Base-by-base conservation (phyloP, 768 basidiomycete species). In the Mycena galopus region DNA sequence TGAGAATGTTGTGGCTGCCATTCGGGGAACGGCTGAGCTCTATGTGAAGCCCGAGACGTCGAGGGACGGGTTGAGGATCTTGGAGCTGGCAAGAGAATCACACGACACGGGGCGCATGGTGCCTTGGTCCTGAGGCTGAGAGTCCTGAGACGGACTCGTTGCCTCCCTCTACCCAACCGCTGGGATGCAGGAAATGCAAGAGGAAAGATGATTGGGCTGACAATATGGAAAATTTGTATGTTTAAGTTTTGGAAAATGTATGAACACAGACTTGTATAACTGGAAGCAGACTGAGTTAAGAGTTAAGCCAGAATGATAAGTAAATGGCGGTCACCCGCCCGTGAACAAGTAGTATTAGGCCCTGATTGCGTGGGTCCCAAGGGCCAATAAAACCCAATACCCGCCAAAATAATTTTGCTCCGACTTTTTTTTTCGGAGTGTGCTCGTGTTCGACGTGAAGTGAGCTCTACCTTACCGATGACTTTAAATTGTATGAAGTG, bases 1-100 rank as follows among this genome's bases (percentile, higher is more conserved):
- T 51, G 64, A 65, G 64, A 65, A 65, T 51, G 64, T 65, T 55
- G 64, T 65, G 53, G 53, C 64, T 55, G 64, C 64, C 64, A 65
- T 65, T 55, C 64, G 64, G 23, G 64, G 64, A 17, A 55, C 50
- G 35, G 64, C 64, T 55, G 64, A 65, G 51, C 64, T 65, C 51
- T 65, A 65, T 65, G 64, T 65, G 51, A 55, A 55, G 64, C 64
- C 64, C 51, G 64, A 65, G 64, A 55, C 50, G 64, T 55, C 64
- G 64, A 53, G 64, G 64, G 64, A 65, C 51, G 64, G 64, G 37
- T 56, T 65, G 51, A 65, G 64, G 64, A 55, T 65, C 51, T 65
- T 65, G 51, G 64, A 65, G 64, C 64, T 65, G 53, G 64, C 64
- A 35, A 55, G 64, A 55, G 64, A 65, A 55, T 55, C 51, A 51